Conservation (phyloP, 2,329 filamentous ascomycete species). For the Alternaria solani region DNA sequence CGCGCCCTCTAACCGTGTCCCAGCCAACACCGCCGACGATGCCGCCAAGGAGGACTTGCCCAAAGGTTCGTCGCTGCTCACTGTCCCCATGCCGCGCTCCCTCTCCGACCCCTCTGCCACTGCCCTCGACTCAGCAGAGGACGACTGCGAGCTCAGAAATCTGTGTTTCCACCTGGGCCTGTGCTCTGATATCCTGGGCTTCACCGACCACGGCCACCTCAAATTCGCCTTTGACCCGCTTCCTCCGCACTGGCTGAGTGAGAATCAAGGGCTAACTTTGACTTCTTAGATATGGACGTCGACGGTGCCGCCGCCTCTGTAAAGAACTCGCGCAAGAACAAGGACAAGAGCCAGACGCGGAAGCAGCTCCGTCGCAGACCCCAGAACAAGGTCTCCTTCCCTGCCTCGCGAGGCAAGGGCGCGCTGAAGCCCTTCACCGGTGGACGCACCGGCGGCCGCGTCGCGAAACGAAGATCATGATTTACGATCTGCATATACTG, state of each 20-base stretch:
- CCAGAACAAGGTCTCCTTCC: conserved; percentile 52
- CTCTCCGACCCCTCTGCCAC: conserved; percentile 26
- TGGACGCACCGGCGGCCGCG: conserved; percentile 25
- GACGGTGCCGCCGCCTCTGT: conserved; percentile 37
- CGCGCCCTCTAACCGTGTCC: conserved; percentile 3
- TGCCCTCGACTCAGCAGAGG: conserved; percentile 20
- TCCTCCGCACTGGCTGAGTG: conserved; percentile 40
- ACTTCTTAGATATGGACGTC: conserved; percentile 51
- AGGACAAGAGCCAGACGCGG: conserved; percentile 46
- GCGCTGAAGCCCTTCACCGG: conserved; percentile 45
- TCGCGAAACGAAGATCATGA: conserved; percentile 39
- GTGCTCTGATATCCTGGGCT: conserved; percentile 51
- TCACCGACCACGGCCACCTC: conserved; percentile 45
- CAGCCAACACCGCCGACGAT: conserved; percentile 23
- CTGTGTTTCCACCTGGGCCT: conserved; percentile 52
- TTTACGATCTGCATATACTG: conserved; percentile 20
- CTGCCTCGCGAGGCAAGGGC: conserved; percentile 42
- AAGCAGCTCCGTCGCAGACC: conserved; percentile 51
- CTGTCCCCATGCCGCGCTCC: conserved; percentile 38
- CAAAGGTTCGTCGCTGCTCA: conserved; percentile 45
- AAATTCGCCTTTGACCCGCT: conserved; percentile 50
- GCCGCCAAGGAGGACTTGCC: conserved; percentile 36
- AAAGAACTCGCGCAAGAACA: conserved; percentile 39
- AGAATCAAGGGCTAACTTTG: conserved; percentile 47
- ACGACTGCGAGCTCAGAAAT: conserved; percentile 34